Base-by-base conservation (phyloP, 805 yeast genomes). In the Candida vaughaniae region DNA sequence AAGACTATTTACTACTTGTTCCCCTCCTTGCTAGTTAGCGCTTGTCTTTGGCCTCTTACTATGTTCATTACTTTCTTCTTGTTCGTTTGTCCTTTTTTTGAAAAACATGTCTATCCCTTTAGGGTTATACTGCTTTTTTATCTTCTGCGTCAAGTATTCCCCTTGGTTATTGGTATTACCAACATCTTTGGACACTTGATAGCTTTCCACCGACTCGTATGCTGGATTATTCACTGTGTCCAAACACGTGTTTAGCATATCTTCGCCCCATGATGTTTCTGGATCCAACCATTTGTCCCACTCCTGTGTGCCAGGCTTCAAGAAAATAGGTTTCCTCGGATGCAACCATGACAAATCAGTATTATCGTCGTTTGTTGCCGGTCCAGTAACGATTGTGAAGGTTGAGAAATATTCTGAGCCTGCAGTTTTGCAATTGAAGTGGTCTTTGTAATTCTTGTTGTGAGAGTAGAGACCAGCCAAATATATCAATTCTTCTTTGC, bases 301-400 rank as follows among this genome's bases (percentile, higher is more conserved):
- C 27, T 71, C 75, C n/a, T 63, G 47, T 0, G 79, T 59, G 0
- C 75, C 79, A 0, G 87, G 85, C 19, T 65, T 70, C 5, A 88
- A 38, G 10, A 87, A 71, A 2, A 84, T 66, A 0, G 97, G 97
- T 78, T 87, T 86, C 17, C 97, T 66, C 1, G 64, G 58, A 55
- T 90, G 96, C 3, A 90, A 57, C 85, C 88, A 82, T 29, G 64
- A 58, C 44, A 89, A 45, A 31, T 74, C 74, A 25, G 69, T 58
- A 0, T 81, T 74, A 26, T 63, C 73, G 10, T 47, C 41, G 31
- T 48, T 46, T 1, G 31, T 19, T 0, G 95, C 91, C 1, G 77
- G 75, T 0, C 85, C 83, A 0, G 97, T 90, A 1, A 87, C 69
- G 1, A 90, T 77, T 0, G 95, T 78, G 48, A 73, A 88, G 1